phyloP scores from a whole-genome alignment of 2,329 filamentous ascomycete genomes.

The Thielaviopsis ethacetica region DNA sequence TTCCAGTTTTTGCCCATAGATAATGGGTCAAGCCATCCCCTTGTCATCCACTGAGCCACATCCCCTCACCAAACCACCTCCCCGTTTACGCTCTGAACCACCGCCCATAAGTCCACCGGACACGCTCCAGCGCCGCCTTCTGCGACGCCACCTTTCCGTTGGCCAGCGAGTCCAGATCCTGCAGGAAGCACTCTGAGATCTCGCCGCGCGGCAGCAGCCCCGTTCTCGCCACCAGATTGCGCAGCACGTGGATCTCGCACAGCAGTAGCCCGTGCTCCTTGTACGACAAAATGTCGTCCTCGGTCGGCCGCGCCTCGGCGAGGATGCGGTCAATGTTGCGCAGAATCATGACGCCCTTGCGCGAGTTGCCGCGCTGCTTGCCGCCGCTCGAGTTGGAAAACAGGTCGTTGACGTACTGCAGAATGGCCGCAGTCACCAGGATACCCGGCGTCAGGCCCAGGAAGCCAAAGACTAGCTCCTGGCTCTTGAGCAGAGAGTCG shows the following conservation, averaged over 20 bases:
- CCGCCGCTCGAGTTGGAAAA: conserved; percentile 58
- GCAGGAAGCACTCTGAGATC: conserved; percentile 68
- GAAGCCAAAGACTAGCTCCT: conserved; percentile 96
- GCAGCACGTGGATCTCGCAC: conserved; percentile 74
- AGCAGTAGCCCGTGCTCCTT: conserved; percentile 83
- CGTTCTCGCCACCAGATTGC: conserved; percentile 41
- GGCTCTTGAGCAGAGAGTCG: conserved; percentile 83
- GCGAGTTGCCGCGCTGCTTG: conserved; percentile 45
- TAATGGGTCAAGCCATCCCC: too few species aligned
- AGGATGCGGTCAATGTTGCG: conserved; percentile 78
- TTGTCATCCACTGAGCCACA: too few species aligned
- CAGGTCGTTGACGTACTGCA: conserved; percentile 53
- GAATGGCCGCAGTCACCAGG: conserved; percentile 61
- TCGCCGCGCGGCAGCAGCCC: conserved; percentile 50
- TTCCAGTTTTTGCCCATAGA: neutral
- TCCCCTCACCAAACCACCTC: neutral
- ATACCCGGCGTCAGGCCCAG: conserved; percentile 85
- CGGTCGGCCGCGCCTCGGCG: conserved; percentile 48
- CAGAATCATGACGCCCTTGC: conserved; percentile 59
- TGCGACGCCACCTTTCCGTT: conserved; percentile 70
- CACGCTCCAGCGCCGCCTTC: conserved; percentile 61
- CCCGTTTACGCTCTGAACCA: conserved; percentile 35
- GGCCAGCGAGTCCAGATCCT: conserved; percentile 73
- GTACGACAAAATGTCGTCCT: conserved; percentile 65
- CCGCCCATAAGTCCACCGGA: conserved; percentile 77